phyloP scores from a whole-genome alignment of 768 basidiomycete genomes.

The Auricularia sp. region DNA sequence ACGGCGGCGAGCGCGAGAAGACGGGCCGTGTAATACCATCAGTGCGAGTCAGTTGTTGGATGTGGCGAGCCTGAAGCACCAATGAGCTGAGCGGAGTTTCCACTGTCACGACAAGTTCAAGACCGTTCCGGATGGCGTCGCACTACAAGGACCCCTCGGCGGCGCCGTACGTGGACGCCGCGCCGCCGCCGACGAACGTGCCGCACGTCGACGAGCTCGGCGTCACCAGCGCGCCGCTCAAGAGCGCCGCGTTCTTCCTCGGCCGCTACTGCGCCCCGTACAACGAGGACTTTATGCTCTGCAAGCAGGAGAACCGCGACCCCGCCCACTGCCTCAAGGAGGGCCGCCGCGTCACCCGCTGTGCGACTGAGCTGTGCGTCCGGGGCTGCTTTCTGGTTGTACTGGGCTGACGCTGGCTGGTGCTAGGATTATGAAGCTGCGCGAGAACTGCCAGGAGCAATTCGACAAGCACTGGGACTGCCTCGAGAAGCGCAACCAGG shows the following conservation, averaged over 20 bases:
- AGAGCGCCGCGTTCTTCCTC: slow-evolving; percentile 95
- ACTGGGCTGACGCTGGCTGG: neutral
- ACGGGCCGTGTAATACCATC: too few relatives aligned
- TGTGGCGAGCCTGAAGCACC: too few relatives aligned
- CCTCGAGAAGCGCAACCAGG: slow-evolving; percentile 91
- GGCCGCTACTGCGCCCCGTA: slow-evolving; percentile 92
- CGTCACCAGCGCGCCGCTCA: slow-evolving; percentile 82
- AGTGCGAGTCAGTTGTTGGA: too few relatives aligned
- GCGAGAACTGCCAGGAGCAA: slow-evolving; percentile 78
- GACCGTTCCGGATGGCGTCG: neutral
- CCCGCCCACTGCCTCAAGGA: slow-evolving; percentile 93
- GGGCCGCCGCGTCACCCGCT: slow-evolving; percentile 89
- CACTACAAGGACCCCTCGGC: slow-evolving; percentile 15
- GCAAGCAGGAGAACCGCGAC: slow-evolving; percentile 85
- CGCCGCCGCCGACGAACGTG: slow-evolving; percentile 51
- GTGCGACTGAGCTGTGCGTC: slow-evolving; percentile 85
- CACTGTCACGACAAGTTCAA: neutral
- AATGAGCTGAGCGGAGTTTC: slow-evolving; percentile 37
- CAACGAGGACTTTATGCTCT: slow-evolving; percentile 98
- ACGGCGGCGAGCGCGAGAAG: neutral
- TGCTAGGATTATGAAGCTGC: slow-evolving; percentile 79
- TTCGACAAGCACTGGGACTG: slow-evolving; percentile 93
- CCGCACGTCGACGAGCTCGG: slow-evolving; percentile 87
- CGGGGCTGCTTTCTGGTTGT: neutral
- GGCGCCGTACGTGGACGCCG: slow-evolving; percentile 48